These are phyloP conservation scores for Thielaviopsis populi DNA, from an alignment of 2,329 filamentous ascomycete genomes.

Conservation along the genomic window DNA sequence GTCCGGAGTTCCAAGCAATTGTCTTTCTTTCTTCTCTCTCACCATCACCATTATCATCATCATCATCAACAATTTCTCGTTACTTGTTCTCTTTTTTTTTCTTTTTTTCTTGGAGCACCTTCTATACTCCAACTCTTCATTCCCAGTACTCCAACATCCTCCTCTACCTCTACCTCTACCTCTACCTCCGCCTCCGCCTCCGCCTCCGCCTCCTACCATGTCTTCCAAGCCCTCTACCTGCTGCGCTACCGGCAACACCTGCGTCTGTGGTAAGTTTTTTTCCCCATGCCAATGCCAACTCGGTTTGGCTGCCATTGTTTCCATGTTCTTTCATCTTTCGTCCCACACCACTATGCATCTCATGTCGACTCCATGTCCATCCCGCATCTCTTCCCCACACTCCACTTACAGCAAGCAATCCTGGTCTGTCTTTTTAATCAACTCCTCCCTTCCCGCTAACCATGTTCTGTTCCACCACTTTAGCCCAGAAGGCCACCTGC, in stretches of 20 bases:
- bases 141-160: neutral
- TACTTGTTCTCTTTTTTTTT: neutral
- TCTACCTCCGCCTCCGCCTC: neutral
- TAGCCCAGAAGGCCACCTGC: constrained; percentile 55
- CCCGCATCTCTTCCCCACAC: neutral
- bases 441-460: neutral
- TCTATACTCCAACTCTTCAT: neutral
- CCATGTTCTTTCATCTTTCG: neutral
- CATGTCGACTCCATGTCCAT: constrained; percentile 3
- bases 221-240: constrained; percentile 30
- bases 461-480: constrained; percentile 6
- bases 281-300: no score
- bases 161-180: neutral
- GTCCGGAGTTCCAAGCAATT: neutral
- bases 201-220: neutral
- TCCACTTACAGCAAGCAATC: constrained; percentile 6
- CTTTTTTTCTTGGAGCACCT: no score
- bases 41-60: constrained; percentile 4
- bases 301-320: no score
- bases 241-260: constrained; percentile 39
- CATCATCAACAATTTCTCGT: neutral
- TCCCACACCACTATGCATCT: neutral
- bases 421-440: constrained; percentile 3
- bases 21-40: neutral
- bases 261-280: constrained; percentile 40